Base-by-base conservation (phyloP, 2,329 filamentous ascomycete species). In the Aspergillus pseudoglaucus region DNA sequence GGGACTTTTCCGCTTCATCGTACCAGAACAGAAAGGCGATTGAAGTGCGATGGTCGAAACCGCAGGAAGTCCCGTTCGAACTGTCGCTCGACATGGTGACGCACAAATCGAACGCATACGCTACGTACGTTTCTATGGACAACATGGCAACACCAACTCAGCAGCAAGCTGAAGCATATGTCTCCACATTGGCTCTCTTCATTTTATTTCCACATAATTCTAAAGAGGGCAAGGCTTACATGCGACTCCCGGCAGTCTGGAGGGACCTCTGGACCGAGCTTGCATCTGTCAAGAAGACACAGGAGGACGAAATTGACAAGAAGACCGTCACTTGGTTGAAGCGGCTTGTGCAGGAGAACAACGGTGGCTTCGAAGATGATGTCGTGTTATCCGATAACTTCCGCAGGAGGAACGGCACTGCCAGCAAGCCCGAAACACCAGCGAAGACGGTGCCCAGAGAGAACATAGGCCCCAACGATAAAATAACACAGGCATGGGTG, bases 191-290 rank as follows among this genome's bases (percentile, higher is more conserved):
- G 10, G 88, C 87, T 1, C 71, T 98, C 1, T 96, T 95, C 64
- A 78, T 87, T 37, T 76, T 95, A 0, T 95, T 90, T 54, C 82
- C 83, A 1, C 78, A 80, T n/a, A 87, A 83, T 14, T 70, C 81
- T 0, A 93, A 88, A 58, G 91, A 97, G 60, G 89, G 94, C 53
- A 97, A 94, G 64, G 81, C 88, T 2, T 85, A 85, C 50, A 66
- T 95, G 53, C 81, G 87, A 44, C 74, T 98, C 14, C 88, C 90
- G 3, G 76, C 84, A 0, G 77, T 81, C 2, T 98, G 89, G 87
- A 83, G 88, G 63, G 87, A 95, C 55, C 72, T 96, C 1, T 96
- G 90, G 83, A 77, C 79, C 8, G 90, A 97, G 62, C 79, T 95
- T 49, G 75, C 83, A 0, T 81, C 84, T 44, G 70, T 77, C 17